Evolutionary conservation across 177 flowering plant genomes (phyloP), one percentile per base, ranked within the genome.

Genomic region (Telopea speciosissima): DNA sequence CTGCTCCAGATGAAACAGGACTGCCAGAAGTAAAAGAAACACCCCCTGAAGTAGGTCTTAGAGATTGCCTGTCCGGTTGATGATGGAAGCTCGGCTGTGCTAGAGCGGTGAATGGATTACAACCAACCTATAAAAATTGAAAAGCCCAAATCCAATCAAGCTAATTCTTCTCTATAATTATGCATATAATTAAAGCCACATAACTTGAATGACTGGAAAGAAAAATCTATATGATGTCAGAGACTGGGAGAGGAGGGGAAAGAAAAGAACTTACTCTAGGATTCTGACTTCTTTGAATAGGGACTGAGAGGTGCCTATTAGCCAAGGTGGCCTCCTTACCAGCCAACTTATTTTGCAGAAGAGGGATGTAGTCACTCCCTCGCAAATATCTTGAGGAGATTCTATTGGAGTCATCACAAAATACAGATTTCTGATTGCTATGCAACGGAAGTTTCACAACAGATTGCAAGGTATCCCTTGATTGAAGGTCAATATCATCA

Each of bases 191-290:
- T 54, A 19, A 33, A 28, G 24, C 23, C 65, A 66, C 28, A 54
- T 8, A 49, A 10, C 12, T 24, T 24, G 21, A 58, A 22, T 10
- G 21, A 59, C 12, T 19, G 58, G 40, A 60, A 22, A 22, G 33
- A 17, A 14, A 2, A 49, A 49, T 12, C 54, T 13, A 49, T 12
- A 13, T 49, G 11, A n/a, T n/a, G 54, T 49, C 19, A 4, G 19
- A 49, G 54, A 49, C 14, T 49, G 19, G 19, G 54, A 13, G 40
- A 36, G 40, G 40, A 8, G 40, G 40, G 40, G n/a, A 9, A 13
- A 52, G 7, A 52, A 68, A 67, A 73, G 33, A 24, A 72, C 87
- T 78, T 79, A 87, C 90, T 67, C 68, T 63, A 63, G 73, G 67
- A 70, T 80, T 83, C 52, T 77, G 86, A 70, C 73, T 71, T 70